Evolutionary conservation across 2,329 filamentous ascomycete genomes (phyloP), one percentile per base, ranked within the genome.

Genomic region (Cytospora piceicola): DNA sequence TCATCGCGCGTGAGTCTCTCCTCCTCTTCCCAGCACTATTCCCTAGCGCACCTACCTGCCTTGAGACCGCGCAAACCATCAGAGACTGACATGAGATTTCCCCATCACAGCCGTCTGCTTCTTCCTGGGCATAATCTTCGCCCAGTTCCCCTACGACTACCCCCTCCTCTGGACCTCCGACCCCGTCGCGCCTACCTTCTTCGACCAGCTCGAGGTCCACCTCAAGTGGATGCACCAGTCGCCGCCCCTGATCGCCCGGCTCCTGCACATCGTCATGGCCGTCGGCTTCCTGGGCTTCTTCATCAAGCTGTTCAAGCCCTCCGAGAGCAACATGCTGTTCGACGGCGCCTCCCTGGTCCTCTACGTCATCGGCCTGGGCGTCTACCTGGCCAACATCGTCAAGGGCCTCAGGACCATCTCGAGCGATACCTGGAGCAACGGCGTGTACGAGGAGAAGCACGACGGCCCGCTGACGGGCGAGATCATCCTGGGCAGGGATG

Each of bases 41-140:
- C 51, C 58, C 61, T 29, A 54, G 67, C 68, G 62, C 58, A 60
- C 30, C 22, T 36, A 60, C 30, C 22, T 36, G 8, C 3, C 4
- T 34, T 2, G 1, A 32, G 30, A 22, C 32, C 57, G 29, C 49
- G 51, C 46, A 66, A 67, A 67, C 69, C 7, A 24, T 61, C 60
- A 62, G 56, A 68, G 64, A 29, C 46, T 67, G 54, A 67, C 70
- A 55, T 65, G 32, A 34, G n/a, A 58, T 46, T 24, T 36, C 34
- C 22, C 56, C 67, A n/a, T 32, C 42, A 62, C 46, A 94, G 91
- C 91, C 70, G 93, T 91, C 70, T 97, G 92, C 79, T 99, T 99
- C 87, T 97, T 98, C 86, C 90, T 99, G 70, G 95, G 95, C 73
- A 93, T 98, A 78, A 90, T 99, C 79, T 99, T 98, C 86, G 93